phyloP scores from a whole-genome alignment of 2,329 filamentous ascomycete genomes.

The Diplocarpon mali region DNA sequence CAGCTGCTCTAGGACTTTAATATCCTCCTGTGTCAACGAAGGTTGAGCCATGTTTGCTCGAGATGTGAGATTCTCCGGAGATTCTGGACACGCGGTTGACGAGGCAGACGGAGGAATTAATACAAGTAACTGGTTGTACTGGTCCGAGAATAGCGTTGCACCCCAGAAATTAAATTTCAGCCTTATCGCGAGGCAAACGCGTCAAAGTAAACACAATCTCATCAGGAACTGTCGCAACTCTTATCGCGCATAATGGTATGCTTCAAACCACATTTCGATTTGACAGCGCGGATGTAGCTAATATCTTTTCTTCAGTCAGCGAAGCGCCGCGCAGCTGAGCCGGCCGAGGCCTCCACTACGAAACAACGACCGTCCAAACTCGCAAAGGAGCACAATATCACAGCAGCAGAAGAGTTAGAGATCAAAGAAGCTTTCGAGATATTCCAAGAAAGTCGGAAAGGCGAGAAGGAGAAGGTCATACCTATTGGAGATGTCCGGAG shows the following conservation, averaged over 20 bases:
- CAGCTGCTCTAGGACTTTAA: conserved; percentile 60
- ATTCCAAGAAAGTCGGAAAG: conserved; percentile 61
- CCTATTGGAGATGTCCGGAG: conserved; percentile 44
- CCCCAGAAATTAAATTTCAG: neutral
- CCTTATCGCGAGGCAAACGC: conserved; percentile 5
- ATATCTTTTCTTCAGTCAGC: conserved; percentile 17
- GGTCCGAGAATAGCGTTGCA: neutral
- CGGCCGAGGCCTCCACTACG: conserved; percentile 21
- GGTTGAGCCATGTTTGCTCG: conserved; percentile 17
- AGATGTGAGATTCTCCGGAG: neutral
- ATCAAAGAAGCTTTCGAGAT: conserved; percentile 84
- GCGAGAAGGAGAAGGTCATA: conserved; percentile 53
- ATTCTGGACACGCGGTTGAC: neutral
- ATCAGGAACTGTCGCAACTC: neutral
- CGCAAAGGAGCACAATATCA: conserved; percentile 83
- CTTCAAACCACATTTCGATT: neutral
- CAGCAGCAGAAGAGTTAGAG: conserved; percentile 73
- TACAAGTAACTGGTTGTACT: neutral
- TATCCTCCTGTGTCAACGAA: conserved; percentile 35
- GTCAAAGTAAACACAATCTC: neutral
- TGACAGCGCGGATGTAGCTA: neutral
- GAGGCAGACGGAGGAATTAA: neutral
- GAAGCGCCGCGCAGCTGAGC: conserved; percentile 22
- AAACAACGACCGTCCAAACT: conserved; percentile 68
- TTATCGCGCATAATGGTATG: conserved; percentile 4